Percentiles rank a stretch among this genome's conserved stretches.
These are phyloP conservation scores for Corymbia maculata DNA, from an alignment of 345 rosid species.

Conservation along the genomic window DNA sequence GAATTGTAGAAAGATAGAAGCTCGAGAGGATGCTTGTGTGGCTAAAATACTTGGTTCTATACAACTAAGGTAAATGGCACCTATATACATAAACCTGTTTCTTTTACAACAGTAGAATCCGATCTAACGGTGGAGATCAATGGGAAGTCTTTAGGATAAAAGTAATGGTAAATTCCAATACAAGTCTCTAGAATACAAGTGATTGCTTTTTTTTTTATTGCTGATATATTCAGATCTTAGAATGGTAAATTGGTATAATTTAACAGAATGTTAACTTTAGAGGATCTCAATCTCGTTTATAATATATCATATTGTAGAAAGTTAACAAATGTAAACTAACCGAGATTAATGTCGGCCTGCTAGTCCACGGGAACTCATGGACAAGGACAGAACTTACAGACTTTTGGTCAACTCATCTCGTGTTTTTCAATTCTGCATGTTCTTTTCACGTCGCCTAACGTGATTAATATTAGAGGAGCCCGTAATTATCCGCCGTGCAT, in stretches of 20 bases:
- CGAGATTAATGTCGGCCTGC: background rate
- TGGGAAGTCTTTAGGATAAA: no score
- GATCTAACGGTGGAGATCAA: no score
- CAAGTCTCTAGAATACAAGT: no score
- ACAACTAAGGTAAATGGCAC: no score
- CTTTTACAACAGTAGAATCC: background rate
- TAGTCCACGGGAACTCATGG: background rate
- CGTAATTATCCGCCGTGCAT: background rate
- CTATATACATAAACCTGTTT: no score
- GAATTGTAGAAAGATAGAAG: background rate
- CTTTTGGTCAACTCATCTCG: background rate
- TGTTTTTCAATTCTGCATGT: background rate
- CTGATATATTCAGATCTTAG: background rate
- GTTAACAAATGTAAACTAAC: background rate
- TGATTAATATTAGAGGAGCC: background rate
- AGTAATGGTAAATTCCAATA: no score
- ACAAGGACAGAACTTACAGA: background rate
- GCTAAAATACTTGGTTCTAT: background rate
- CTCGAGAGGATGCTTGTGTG: background rate
- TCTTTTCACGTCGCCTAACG: background rate
- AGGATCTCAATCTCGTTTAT: background rate
- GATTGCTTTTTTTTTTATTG: background rate
- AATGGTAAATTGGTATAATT: background rate
- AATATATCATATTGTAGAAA: background rate
- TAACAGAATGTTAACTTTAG: background rate